Conservation (phyloP, 2,329 filamentous ascomycete genomes). For the Monosporascus sp. region DNA sequence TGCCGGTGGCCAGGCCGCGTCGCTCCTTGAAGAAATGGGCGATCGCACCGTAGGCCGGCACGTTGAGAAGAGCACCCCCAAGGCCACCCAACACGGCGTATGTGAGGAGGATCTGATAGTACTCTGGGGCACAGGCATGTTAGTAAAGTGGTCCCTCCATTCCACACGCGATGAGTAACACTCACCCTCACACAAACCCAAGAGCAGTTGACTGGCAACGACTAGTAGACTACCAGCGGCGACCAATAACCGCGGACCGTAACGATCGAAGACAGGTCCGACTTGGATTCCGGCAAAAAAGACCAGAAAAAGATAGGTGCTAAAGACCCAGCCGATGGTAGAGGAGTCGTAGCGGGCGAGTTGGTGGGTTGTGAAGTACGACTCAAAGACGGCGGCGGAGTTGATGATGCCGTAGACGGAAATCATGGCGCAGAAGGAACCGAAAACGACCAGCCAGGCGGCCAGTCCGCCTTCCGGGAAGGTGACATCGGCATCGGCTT, state of each 20-base stretch:
- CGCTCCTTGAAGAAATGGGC: conserved; percentile 74
- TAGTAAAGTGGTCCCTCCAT: neutral
- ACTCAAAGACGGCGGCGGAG: conserved; percentile 70
- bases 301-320: conserved; percentile 72
- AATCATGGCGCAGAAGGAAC: conserved; percentile 66
- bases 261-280: conserved; percentile 74
- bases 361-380: conserved; percentile 69
- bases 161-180: neutral
- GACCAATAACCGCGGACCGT: conserved; percentile 66
- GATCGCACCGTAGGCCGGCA: conserved; percentile 67
- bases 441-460: conserved; percentile 75
- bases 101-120: conserved; percentile 76
- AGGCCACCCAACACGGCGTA: conserved; percentile 70
- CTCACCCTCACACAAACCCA: conserved; percentile 61
- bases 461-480: conserved; percentile 71
- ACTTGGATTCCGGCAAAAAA: conserved; percentile 81
- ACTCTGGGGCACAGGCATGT: conserved; percentile 36
- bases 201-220: conserved; percentile 56
- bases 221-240: conserved; percentile 57
- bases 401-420: conserved; percentile 70
- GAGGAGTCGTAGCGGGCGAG: conserved; percentile 61
- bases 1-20: conserved; percentile 72
- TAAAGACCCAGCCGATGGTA: conserved; percentile 81
- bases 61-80: conserved; percentile 71
- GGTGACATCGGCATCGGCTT: conserved; percentile 10